These are phyloP conservation scores for Bothriochloa decipiens DNA, from an alignment of 176 grass and related monocot species.

Conservation along the genomic window DNA sequence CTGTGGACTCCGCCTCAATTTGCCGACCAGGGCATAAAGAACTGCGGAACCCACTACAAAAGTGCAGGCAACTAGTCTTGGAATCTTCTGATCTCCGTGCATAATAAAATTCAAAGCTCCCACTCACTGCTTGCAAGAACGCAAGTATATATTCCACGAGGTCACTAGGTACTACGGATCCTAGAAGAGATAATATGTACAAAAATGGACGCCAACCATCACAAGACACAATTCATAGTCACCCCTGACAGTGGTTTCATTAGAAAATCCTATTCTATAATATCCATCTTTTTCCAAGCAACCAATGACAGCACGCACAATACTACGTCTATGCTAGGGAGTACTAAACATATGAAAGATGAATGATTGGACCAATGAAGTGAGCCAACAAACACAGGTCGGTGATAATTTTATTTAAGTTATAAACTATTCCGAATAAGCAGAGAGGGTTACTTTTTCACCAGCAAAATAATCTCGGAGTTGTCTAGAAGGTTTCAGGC, in stretches of 20 bases:
- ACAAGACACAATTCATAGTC: slow-evolving; percentile 17
- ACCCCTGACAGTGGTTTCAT: not conserved
- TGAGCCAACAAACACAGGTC: not conserved
- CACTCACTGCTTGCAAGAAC: slow-evolving; percentile 24
- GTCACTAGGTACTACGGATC: slow-evolving; percentile 37
- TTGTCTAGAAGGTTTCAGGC: not conserved
- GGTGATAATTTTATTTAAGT: slow-evolving; percentile 3
- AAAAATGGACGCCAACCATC: slow-evolving; percentile 14
- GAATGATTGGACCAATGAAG: slow-evolving; percentile 21
- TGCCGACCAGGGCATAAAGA: slow-evolving; percentile 49
- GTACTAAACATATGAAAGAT: slow-evolving; percentile 5
- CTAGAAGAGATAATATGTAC: slow-evolving; percentile 33
- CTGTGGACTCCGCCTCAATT: slow-evolving; percentile 38
- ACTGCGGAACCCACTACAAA: slow-evolving; percentile 37
- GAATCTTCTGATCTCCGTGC: slow-evolving; percentile 31
- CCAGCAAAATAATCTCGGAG: not conserved
- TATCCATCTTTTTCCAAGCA: slow-evolving; percentile 24
- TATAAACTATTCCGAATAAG: slow-evolving; percentile 7
- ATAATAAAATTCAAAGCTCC: slow-evolving; percentile 29
- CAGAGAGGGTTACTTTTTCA: not conserved
- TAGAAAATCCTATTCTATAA: slow-evolving; percentile 21
- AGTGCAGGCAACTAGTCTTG: slow-evolving; percentile 31
- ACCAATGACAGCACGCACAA: slow-evolving; percentile 30
- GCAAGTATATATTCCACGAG: slow-evolving; percentile 37
- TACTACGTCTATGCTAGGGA: not conserved